Evolutionary conservation across 164 flowering plant species (phyloP), one percentile per base, ranked within the genome.

Genomic region (Brasenia schreberi): DNA sequence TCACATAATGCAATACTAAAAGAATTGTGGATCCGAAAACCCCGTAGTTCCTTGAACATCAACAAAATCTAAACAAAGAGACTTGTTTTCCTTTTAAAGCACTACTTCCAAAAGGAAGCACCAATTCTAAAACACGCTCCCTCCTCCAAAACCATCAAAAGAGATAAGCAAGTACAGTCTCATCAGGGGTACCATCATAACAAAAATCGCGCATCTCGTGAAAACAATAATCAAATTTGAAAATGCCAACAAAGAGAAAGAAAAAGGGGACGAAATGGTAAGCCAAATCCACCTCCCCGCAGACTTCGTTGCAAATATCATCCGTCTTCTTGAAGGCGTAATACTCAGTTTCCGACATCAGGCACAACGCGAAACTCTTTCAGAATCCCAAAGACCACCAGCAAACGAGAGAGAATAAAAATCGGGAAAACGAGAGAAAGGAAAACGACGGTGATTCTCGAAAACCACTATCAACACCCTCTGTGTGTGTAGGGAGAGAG

Each of bases 301-400:
- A 88, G 72, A 88, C 85, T n/a, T 80, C 88, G 19, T 80, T 83
- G 67, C 92, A 90, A 18, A 87, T 77, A 76, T 83, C 95, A 75
- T 90, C 95, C 59, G 85, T 77, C 76, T 90, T 90, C 83, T 88
- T 90, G 56, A 83, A 88, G 72, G 63, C 67, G 62, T 80, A 85
- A 66, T 90, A 87, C 39, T 75, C 78, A 66, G 10, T 59, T 58
- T 42, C 77, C 91, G 69, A 83, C 87, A 66, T 84, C 19, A 61
- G 33, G n/a, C 63, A n/a, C 10, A 10, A 61, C 9, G 63, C 66
- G 23, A n/a, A 12, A 12, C 27, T 49, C 44, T 19, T 10, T 23
- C 19, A 62, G 14, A 52, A 42, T 42, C 59, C 39, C 64, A 43
- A 43, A 52, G 19, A 52, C 33, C 18, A 18, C 19, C 19, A 61